A percentile compares a stretch with the other conserved stretches of the same genome.
These are phyloP conservation scores for Mangifera indica DNA, from an alignment of 345 rosid genomes.

Conservation along the genomic window DNA sequence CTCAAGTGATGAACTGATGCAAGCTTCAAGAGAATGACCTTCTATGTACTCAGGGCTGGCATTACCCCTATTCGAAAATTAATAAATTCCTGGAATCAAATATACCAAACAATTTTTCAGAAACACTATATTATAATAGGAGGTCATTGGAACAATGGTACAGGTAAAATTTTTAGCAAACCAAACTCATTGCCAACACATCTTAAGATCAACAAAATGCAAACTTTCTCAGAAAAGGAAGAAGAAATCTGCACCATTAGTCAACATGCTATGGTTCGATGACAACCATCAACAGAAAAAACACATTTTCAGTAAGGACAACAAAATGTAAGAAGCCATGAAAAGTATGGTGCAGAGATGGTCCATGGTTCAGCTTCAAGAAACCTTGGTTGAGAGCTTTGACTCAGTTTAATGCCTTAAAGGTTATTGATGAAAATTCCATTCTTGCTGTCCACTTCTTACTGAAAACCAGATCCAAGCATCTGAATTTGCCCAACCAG, in stretches of 20 bases:
- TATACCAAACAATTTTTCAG: neutral
- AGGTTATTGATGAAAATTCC: neutral
- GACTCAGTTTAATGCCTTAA: neutral
- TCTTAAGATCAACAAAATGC: conserved; percentile 5
- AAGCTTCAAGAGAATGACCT: neutral
- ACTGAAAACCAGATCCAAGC: neutral
- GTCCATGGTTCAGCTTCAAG: neutral
- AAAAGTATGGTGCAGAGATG: neutral
- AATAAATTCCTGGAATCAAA: neutral
- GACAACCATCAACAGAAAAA: conserved; percentile 7
- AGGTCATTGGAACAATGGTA: neutral
- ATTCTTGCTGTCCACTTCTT: neutral
- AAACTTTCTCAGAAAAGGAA: neutral
- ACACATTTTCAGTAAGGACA: neutral
- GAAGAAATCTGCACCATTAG: neutral
- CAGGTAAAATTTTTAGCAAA: neutral
- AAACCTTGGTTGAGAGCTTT: neutral
- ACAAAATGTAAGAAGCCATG: neutral
- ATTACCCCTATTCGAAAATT: neutral
- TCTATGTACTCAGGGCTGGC: neutral
- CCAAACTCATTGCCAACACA: neutral
- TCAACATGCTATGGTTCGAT: neutral
- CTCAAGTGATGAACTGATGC: neutral
- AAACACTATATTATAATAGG: neutral
- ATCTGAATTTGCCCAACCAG: conserved; percentile 7